Evolutionary conservation across 2,329 filamentous ascomycete genomes (phyloP).

Genomic region (Colletotrichum higginsianum): DNA sequence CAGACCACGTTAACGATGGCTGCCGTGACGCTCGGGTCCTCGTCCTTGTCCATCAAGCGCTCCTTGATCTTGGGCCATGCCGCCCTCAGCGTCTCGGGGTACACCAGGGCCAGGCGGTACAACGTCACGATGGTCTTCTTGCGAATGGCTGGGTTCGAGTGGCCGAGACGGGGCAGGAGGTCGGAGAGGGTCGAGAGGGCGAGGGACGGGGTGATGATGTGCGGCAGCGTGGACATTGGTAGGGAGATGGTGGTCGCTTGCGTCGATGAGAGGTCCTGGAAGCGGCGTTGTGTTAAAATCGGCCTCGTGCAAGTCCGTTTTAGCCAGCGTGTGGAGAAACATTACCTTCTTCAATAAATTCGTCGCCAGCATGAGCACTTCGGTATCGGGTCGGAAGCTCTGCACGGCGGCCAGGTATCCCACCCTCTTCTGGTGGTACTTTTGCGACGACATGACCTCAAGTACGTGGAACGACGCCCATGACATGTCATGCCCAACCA

Average conservation of each 20-base stretch:
- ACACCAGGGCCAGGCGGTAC: conserved; percentile 94
- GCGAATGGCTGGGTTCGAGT: conserved; percentile 87
- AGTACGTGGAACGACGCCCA: conserved; percentile 99
- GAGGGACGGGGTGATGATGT: conserved; percentile 93
- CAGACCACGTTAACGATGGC: conserved; percentile 98
- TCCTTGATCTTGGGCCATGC: conserved; percentile 99
- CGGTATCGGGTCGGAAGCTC: conserved; percentile 94
- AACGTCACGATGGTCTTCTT: conserved; percentile 98
- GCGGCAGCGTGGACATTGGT: conserved; percentile 90
- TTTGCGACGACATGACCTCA: conserved; percentile 97
- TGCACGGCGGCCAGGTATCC: conserved; percentile 96
- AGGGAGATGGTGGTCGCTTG: conserved; percentile 84
- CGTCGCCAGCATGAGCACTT: conserved; percentile 97
- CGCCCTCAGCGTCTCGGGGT: conserved; percentile 91
- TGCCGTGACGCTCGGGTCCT: conserved; percentile 93
- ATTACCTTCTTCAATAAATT: conserved; percentile 93
- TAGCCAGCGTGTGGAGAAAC: conserved; percentile 12
- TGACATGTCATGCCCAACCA: conserved; percentile 99
- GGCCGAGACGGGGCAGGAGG: conserved; percentile 86
- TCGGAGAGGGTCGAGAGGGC: conserved; percentile 92
- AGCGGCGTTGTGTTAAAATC: conserved; percentile 42
- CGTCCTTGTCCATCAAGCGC: conserved; percentile 87
- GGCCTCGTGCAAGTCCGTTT: background rate
- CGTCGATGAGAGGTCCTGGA: conserved; percentile 80
- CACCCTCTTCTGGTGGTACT: conserved; percentile 95